Conservation (phyloP, 2,329 filamentous ascomycete species). For the Periconia macrospinosa region DNA sequence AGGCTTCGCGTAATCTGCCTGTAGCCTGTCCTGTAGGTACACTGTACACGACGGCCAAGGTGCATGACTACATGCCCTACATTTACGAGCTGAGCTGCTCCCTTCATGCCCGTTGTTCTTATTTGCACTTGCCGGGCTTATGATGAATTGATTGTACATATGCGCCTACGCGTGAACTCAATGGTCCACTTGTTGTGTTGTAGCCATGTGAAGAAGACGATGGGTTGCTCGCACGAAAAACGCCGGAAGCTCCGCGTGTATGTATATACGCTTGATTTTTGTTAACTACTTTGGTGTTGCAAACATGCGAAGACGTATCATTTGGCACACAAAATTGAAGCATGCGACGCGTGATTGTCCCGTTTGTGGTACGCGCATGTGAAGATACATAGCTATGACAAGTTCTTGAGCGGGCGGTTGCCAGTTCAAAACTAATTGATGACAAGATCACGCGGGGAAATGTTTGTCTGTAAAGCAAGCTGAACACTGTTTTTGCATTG, state of each 20-base stretch:
- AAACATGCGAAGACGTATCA: no score
- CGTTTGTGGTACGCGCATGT: no score
- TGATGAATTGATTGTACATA: slow-evolving; percentile 9
- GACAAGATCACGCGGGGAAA: no score
- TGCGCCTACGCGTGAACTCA: not conserved
- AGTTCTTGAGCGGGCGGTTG: no score
- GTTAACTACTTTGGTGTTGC: no score
- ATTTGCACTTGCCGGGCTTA: slow-evolving; percentile 5
- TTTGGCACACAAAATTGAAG: no score
- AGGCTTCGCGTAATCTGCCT: slow-evolving; percentile 3
- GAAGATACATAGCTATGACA: no score
- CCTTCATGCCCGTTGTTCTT: not conserved
- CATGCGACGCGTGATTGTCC: no score
- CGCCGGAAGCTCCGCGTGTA: slow-evolving; percentile 18
- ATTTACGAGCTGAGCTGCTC: slow-evolving; percentile 14
- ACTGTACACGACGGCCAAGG: not conserved
- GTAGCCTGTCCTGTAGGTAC: not conserved
- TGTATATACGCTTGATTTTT: no score
- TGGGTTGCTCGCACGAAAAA: slow-evolving; percentile 27
- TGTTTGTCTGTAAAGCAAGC: not conserved
- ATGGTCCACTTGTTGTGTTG: not conserved
- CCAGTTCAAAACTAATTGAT: no score
- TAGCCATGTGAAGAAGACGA: not conserved
- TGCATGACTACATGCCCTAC: no score
- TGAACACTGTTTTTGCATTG: not conserved